Evolutionary conservation across 2,329 filamentous ascomycete species (phyloP), one percentile per base, ranked within the genome.

Genomic region (Monosporascus sp.): DNA sequence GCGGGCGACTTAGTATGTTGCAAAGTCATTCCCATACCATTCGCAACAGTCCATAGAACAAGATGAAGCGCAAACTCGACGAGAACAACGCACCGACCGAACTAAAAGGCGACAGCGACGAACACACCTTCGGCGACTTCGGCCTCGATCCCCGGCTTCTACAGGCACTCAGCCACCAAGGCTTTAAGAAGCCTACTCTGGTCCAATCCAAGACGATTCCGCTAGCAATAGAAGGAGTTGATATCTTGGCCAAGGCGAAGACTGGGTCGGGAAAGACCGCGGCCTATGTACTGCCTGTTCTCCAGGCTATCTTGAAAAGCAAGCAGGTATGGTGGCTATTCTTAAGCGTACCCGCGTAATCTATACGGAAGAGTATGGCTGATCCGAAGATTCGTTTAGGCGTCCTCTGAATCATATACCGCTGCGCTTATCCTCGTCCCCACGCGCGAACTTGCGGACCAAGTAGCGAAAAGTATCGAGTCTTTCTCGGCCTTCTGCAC

Each of bases 251-350:
- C 51, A 91, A 93, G 66, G 91, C 93, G 38, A 95, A 93, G 71
- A 97, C 94, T 5, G 94, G 94, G 14, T 96, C 92, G 4, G 94
- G 94, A 61, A 99, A 99, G 78, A 99, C 94, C 11, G 91, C 91
- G n/a, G 93, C 94, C 49, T 97, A 97, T 68, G 77, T 96, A 7
- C 79, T 99, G 43, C 94, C 94, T 1, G 80, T 96, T n/a, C 74
- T 99, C 17, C 88, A 96, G 61, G 82, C 83, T 37, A 89, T 96
- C 57, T 74, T 99, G 52, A 89, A 87, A 67, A 83, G 84, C 60
- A 96, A 96, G 72, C 73, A 80, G 63, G 84, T 86, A 70, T 18
- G 73, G 43, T 35, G 31, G 31, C 31, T 14, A 14, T 14, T 35
- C 31, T 11, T 35, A 35, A 35, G 31, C 31, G 14, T 14, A 35